phyloP scores from a whole-genome alignment of 352 stramenopile genomes.

The Pythium utonaiense region DNA sequence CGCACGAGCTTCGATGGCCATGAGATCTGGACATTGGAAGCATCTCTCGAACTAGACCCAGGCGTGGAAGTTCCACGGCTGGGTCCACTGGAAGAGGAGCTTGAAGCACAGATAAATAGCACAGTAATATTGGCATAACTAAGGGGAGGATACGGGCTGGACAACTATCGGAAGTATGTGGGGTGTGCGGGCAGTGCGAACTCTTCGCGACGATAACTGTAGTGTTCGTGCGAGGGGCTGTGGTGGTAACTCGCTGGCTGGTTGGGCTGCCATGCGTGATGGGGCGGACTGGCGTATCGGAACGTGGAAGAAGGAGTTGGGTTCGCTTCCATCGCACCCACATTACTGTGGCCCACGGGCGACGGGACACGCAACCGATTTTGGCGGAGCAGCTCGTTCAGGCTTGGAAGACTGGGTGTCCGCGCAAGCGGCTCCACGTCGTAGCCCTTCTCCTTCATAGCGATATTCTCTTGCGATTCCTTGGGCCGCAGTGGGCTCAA shows the following conservation, averaged over 20 bases:
- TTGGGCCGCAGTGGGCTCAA: slow-evolving; percentile 10
- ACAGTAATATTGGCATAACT: neutral
- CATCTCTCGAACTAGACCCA: no score
- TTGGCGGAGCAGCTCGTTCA: slow-evolving; percentile 17
- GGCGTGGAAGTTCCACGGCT: no score
- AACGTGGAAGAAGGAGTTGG: neutral
- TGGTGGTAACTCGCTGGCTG: neutral
- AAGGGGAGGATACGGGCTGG: no score
- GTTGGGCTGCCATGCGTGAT: neutral
- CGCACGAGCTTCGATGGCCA: no score
- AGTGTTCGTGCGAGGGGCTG: neutral
- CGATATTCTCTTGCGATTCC: neutral
- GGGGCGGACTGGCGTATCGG: slow-evolving; percentile 9
- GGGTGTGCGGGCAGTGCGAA: neutral
- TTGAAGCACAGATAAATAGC: slow-evolving; percentile 4
- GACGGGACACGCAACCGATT: slow-evolving; percentile 8
- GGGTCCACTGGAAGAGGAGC: no score
- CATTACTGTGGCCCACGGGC: neutral
- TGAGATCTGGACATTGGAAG: no score
- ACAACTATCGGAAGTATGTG: neutral
- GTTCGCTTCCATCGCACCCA: slow-evolving; percentile 1
- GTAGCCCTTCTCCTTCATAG: neutral
- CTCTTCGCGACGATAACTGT: neutral
- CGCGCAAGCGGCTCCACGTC: neutral
- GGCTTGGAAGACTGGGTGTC: slow-evolving; percentile 11